Evolutionary conservation across 768 basidiomycete species (phyloP), one percentile per base, ranked within the genome.

Genomic region (Lyophyllum decastes): DNA sequence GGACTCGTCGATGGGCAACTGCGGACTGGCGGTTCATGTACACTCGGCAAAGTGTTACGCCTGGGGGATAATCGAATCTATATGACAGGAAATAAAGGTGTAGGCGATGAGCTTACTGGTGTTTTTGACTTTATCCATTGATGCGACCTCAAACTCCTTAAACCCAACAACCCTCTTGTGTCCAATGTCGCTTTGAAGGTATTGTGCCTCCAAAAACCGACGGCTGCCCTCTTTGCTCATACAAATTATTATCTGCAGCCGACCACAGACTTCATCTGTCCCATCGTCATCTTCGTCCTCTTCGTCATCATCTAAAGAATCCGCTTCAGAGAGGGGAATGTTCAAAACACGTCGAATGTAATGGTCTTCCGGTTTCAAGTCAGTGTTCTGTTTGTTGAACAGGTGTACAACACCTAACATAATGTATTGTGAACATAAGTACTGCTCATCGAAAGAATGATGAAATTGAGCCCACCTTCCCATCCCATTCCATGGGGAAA

Each of bases 111-210:
- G 19, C 52, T 49, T 46, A 68, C 67, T 67, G 12, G 66, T 68
- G 34, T 65, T 58, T 0, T 46, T 45, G 27, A 62, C 54, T 2
- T 38, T 27, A 47, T 70, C 65, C 19, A 60, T 26, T 7, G 55
- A 38, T 6, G 60, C 62, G 4, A 70, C 25, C 47, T 70, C 68
- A 52, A 72, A 72, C 55, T 72, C 68, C 12, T 60, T 30, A 51
- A 64, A 70, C 0, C 62, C 70, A n/a, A 63, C 49, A 17, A 70
- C 54, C 4, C 66, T 54, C 49, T 65, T 65, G 61, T 67, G 70
- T 2, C 14, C 61, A 44, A 71, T 71, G 49, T 72, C 65, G 43
- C 68, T 66, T 35, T 70, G 68, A 1, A 70, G 22, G 34, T 67
- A 68, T 14, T 59, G 61, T 5, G 65, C 57, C n/a, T 30, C 10